Evolutionary conservation across 2,329 filamentous ascomycete species (phyloP), one percentile per base, ranked within the genome.

Genomic region (Cladosporium phlei): DNA sequence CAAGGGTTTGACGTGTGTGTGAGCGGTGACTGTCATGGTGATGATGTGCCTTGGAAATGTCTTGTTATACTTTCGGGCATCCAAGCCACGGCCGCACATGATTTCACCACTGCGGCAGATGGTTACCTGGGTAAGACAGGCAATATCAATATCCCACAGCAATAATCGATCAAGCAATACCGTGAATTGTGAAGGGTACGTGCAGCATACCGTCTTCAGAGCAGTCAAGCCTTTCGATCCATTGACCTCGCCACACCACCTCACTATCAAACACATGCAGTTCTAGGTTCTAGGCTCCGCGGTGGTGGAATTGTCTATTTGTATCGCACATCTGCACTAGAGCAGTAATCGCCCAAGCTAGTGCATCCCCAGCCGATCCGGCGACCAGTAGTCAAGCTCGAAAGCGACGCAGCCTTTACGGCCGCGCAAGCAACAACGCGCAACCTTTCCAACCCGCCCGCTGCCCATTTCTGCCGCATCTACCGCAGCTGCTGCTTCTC

Each of bases 261-360:
- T n/a, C n/a, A n/a, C n/a, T n/a, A n/a, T n/a, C n/a, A n/a, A n/a
- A n/a, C n/a, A n/a, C n/a, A n/a, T n/a, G n/a, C n/a, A n/a, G n/a
- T n/a, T n/a, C n/a, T n/a, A n/a, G n/a, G n/a, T n/a, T n/a, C n/a
- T n/a, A n/a, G n/a, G n/a, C n/a, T n/a, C n/a, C n/a, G n/a, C n/a
- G n/a, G n/a, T n/a, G n/a, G n/a, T n/a, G n/a, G n/a, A n/a, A n/a
- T 25, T 24, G 9, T 32, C 38, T 42, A 42, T 38, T 38, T 38
- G 35, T n/a, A n/a, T n/a, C n/a, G n/a, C n/a, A n/a, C 35, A 38
- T 38, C 22, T 22, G 38, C 38, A 42, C 38, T 42, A 42, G 38
- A 30, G n/a, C 12, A 43, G 14, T n/a, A 20, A 32, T 43, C 39
- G n/a, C 20, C 29, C 28, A 29, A 10, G 16, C 39, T 43, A 43